Percentiles rank a stretch among this genome's conserved stretches.
These are phyloP conservation scores for Tulasnella calospora DNA, from an alignment of 768 basidiomycete species.

Conservation along the genomic window DNA sequence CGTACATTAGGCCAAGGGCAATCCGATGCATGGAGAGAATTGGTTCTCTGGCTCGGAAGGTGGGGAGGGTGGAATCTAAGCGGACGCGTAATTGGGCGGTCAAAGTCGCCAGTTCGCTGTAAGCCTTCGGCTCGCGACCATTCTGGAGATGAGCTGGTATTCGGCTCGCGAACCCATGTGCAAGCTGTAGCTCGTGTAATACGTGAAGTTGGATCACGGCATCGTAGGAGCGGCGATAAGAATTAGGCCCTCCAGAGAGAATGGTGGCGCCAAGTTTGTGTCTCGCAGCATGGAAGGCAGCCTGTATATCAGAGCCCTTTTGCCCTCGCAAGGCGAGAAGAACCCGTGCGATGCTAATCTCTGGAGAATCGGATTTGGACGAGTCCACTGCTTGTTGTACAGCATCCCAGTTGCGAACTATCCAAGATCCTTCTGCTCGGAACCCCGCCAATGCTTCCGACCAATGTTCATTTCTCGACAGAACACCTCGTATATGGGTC, in stretches of 20 bases:
- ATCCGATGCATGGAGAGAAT: slow-evolving; percentile 85
- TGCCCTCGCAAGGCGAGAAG: slow-evolving; percentile 71
- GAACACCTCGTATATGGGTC: slow-evolving; percentile 88
- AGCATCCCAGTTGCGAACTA: slow-evolving; percentile 88
- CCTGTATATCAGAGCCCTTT: slow-evolving; percentile 44
- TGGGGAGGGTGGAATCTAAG: slow-evolving; percentile 73
- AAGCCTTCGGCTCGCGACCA: slow-evolving; percentile 10
- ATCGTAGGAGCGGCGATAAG: slow-evolving; percentile 84
- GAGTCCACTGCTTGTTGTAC: slow-evolving; percentile 54
- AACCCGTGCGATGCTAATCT: slow-evolving; percentile 70
- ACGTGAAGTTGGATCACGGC: slow-evolving; percentile 79
- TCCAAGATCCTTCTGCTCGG: slow-evolving; percentile 91
- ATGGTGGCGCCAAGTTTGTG: slow-evolving; percentile 72
- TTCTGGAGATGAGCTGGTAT: slow-evolving; percentile 15
- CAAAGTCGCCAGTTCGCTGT: slow-evolving; percentile 32
- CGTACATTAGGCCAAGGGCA: slow-evolving; percentile 69
- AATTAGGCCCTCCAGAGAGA: slow-evolving; percentile 68
- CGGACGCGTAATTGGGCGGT: slow-evolving; percentile 55
- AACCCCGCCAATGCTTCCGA: slow-evolving; percentile 68
- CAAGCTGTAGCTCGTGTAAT: slow-evolving; percentile 74
- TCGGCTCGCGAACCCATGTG: slow-evolving; percentile 36
- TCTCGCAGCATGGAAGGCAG: slow-evolving; percentile 60
- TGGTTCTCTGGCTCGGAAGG: slow-evolving; percentile 83
- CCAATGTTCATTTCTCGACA: slow-evolving; percentile 84
- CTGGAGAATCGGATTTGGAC: slow-evolving; percentile 48